phyloP scores from a whole-genome alignment of 2,329 filamentous ascomycete species.

The Chaetothyriales sp. region DNA sequence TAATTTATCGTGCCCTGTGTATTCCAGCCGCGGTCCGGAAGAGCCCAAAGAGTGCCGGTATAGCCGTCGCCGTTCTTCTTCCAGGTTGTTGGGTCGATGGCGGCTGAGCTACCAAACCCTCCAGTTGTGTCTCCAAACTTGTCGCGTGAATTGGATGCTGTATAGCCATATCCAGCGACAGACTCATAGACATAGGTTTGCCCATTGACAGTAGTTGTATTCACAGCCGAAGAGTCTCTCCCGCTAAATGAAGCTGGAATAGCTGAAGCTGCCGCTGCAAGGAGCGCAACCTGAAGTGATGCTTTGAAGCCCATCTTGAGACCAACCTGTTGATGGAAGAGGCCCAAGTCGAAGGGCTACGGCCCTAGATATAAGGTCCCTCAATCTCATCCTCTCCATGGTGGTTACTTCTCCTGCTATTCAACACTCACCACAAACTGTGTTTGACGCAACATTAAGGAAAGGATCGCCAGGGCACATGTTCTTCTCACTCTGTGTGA shows the following conservation, averaged over 20 bases:
- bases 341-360: neutral
- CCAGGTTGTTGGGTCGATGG: constrained; percentile 49
- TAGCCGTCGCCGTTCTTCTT: constrained; percentile 39
- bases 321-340: neutral
- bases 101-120: constrained; percentile 52
- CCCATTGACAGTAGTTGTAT: constrained; percentile 44
- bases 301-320: constrained; percentile 6
- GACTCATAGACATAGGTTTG: constrained; percentile 52
- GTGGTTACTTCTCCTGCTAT: neutral
- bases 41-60: constrained; percentile 46
- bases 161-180: constrained; percentile 52
- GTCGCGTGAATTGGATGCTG: constrained; percentile 46
- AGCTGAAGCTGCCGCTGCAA: constrained; percentile 6
- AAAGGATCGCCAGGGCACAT: neutral
- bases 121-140: constrained; percentile 57
- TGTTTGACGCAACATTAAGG: neutral
- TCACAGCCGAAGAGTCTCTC: constrained; percentile 21
- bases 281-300: constrained; percentile 6
- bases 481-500: neutral
- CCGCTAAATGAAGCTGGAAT: constrained; percentile 1
- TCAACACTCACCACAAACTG: neutral
- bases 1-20: constrained; percentile 57
- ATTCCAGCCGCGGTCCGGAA: constrained; percentile 62
- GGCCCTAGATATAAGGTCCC: neutral
- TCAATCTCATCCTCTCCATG: neutral